Base-by-base conservation (phyloP, 2,329 filamentous ascomycete species). In the Coccinonectria pachysandricola region DNA sequence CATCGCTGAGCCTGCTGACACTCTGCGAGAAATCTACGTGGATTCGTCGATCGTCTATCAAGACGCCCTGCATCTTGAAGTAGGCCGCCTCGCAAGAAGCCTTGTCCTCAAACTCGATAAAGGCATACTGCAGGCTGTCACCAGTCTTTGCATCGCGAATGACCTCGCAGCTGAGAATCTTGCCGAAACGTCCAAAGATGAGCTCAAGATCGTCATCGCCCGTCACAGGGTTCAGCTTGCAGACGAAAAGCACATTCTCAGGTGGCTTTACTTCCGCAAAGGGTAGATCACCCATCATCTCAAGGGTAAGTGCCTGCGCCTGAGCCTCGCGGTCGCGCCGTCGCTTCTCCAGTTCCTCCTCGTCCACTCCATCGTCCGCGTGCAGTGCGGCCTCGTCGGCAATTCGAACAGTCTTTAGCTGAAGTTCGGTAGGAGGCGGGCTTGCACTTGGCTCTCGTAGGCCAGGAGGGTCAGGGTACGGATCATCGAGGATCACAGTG, bases 11-110 rank as follows among this genome's bases (percentile, higher is more conserved):
- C 50, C 85, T 88, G 36, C 77, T 72, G 35, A 87, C 91, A 50
- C 85, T 94, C 60, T 98, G 91, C 8, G 87, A 95, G 56, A 98
- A 98, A 58, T 98, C 91, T 30, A 98, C 91, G 49, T 98, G 91
- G 37, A 98, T 98, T 21, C 91, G 79, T 39, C 94, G 83, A 45
- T 98, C 91, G 47, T 98, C 91, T 39, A 98, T 96, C 29, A 98
- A 62, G 2, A 96, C 88, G 3, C 80, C 85, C 53, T 98, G 86
- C 91, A 98, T 98, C 60, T 98, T 98, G 62, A 92, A 91, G 49
- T 95, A 98, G 3, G 91, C 91, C 27, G 83, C 75, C 57, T 98
- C 91, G 53, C 91, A 96, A 27, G 88, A 82, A 40, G 79, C 74
- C 57, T 95, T 91, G 29, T 92, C 81, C 32, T 88, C 83, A 46